Evolutionary conservation across 148 eudicot genomes (phyloP), one percentile per base, ranked within the genome.

Genomic region (Camellia granthamiana): DNA sequence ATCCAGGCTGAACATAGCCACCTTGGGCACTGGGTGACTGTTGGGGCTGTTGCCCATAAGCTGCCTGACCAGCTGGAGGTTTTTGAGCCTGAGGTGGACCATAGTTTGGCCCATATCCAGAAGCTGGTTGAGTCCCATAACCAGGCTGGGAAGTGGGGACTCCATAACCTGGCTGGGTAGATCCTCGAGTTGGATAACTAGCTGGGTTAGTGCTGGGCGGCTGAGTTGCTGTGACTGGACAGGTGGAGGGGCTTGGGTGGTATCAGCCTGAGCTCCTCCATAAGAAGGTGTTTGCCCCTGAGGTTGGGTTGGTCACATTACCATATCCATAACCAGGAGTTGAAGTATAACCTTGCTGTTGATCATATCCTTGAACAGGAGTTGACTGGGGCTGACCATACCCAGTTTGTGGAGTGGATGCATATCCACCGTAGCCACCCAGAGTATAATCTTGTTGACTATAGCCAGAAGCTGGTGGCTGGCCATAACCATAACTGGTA

Each of bases 341-440:
- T 68, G 94, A 81, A 60, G 76, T 79, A 75, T 92, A 92, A 42
- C 88, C 90, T 59, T 88, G 92, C 82, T 84, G 92, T 71, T 89
- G 92, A 71, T 92, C 97, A 75, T 94, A 90, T 10, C 93, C 91
- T 0, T 82, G 51, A 55, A 55, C 11, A 72, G 91, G 81, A 76
- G 84, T 88, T n/a, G 81, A 78, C 74, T 88, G 86, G 46, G 89
- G 84, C 79, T 86, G 92, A 74, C 84, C 87, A 77, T 91, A 88
- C 19, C 90, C 91, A n/a, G 91, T 58, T 83, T 87, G 91, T 51
- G 89, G 78, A 62, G 83, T 83, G 62, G 89, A 74, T 4, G 97
- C 85, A 8, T 91, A 90, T 13, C 94, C 97, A 66, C 88, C 91
- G 80, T 96, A 96, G 41, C 93, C 93, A 62, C 90, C 92, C 60